phyloP scores from a whole-genome alignment of 257 asterid genomes.

The Leonotis leonurus region DNA sequence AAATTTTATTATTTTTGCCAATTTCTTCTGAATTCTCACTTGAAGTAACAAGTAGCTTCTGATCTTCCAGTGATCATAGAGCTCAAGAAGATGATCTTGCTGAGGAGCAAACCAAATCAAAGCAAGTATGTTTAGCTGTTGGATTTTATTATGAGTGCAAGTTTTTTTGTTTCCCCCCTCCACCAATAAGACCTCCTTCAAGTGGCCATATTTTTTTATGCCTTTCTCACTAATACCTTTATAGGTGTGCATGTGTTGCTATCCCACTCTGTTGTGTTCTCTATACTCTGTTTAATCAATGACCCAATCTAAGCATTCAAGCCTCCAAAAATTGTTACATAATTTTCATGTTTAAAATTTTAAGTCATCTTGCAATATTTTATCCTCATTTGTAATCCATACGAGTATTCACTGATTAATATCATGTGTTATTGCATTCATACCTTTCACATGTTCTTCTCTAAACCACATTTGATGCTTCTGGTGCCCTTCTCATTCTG shows the following conservation, averaged over 20 bases:
- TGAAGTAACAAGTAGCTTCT: constrained; percentile 22
- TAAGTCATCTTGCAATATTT: background rate
- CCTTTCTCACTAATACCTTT: background rate
- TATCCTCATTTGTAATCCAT: background rate
- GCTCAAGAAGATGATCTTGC: constrained; percentile 33
- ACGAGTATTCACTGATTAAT: background rate
- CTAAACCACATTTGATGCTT: background rate
- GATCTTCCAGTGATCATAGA: constrained; percentile 34
- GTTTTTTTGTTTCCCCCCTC: constrained; percentile 13
- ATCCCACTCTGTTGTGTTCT: background rate
- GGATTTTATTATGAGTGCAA: constrained; percentile 14
- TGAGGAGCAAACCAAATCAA: constrained; percentile 36
- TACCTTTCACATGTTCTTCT: constrained; percentile 7
- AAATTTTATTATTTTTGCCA: background rate
- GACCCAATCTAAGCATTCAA: constrained; percentile 3
- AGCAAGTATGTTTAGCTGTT: constrained; percentile 78
- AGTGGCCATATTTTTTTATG: too few relatives aligned
- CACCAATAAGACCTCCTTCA: too few relatives aligned
- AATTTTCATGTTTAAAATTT: background rate
- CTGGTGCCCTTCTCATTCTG: constrained; percentile 7
- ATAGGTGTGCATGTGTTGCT: constrained; percentile 2
- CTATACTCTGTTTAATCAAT: background rate
- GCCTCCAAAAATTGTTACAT: background rate
- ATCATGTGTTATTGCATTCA: background rate
- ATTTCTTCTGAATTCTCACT: constrained; percentile 6